Conservation (phyloP, 768 basidiomycete species). For the Leccinum barrowsii region DNA sequence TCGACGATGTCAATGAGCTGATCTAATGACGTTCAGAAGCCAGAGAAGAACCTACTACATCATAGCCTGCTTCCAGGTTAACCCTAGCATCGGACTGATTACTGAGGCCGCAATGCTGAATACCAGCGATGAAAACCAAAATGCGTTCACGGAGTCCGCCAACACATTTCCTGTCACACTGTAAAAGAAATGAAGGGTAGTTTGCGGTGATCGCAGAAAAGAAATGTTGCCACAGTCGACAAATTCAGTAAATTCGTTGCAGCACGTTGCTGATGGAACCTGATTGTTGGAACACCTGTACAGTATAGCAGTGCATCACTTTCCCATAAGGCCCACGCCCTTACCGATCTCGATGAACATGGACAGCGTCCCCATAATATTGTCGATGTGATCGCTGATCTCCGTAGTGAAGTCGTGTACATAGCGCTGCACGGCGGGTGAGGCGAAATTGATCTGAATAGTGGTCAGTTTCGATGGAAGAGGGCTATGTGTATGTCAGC, state of each 20-base stretch:
- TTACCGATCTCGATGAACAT: slow-evolving; percentile 53
- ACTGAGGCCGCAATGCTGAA: slow-evolving; percentile 47
- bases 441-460: slow-evolving; percentile 45
- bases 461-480: slow-evolving; percentile 3
- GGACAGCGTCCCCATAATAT: slow-evolving; percentile 44
- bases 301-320: slow-evolving; percentile 26
- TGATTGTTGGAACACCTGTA: slow-evolving; percentile 51
- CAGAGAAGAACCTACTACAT: slow-evolving; percentile 45
- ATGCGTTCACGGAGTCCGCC: slow-evolving; percentile 44
- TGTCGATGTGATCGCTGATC: slow-evolving; percentile 52
- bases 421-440: slow-evolving; percentile 51
- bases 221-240: slow-evolving; percentile 51
- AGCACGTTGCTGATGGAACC: slow-evolving; percentile 51
- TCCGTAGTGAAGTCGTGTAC: slow-evolving; percentile 47
- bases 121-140: slow-evolving; percentile 54
- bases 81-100: slow-evolving; percentile 43
- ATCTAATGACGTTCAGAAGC: slow-evolving; percentile 6
- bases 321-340: slow-evolving; percentile 20
- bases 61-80: slow-evolving; percentile 57
- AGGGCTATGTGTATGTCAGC: background rate
- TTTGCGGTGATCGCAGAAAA: slow-evolving; percentile 52
- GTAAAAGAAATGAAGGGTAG: slow-evolving; percentile 47
- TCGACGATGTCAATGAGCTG: slow-evolving; percentile 24
- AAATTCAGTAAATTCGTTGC: slow-evolving; percentile 47
- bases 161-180: slow-evolving; percentile 31